Percentiles rank a stretch among this genome's conserved stretches.
Evolutionary conservation across 2,329 filamentous ascomycete species (phyloP).

Genomic region (Colletotrichum acutatum): DNA sequence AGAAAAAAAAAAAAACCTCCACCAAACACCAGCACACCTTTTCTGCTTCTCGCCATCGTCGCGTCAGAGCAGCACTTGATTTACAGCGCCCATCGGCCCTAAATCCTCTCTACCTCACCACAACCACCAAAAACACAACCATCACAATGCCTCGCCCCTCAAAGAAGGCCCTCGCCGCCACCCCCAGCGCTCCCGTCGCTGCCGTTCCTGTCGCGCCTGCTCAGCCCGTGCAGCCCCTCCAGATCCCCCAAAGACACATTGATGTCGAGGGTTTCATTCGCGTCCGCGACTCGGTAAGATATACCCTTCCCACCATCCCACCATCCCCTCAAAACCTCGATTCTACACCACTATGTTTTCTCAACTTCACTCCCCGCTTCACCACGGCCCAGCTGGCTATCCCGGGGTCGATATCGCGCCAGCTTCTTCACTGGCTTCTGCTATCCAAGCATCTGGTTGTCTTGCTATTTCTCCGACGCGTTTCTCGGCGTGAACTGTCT

Average conservation of each 20-base stretch:
- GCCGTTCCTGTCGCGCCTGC: slow-evolving; percentile 47
- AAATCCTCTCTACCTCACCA: slow-evolving; percentile 17
- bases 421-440: background rate
- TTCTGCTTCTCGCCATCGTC: slow-evolving; percentile 35
- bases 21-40: slow-evolving; percentile 39
- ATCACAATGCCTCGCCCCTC: slow-evolving; percentile 57
- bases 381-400: background rate
- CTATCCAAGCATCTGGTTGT: slow-evolving; percentile 18
- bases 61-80: slow-evolving; percentile 26
- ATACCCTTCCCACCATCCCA: slow-evolving; percentile 15
- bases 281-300: slow-evolving; percentile 83
- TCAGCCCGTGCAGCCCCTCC: slow-evolving; percentile 42
- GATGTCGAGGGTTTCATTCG: slow-evolving; percentile 82
- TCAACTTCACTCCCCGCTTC: background rate
- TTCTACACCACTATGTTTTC: background rate
- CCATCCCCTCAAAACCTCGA: background rate
- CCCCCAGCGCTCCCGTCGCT: slow-evolving; percentile 48
- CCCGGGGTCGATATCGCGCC: background rate
- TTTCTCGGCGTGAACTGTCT: background rate
- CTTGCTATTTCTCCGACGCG: background rate
- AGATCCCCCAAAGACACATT: slow-evolving; percentile 52
- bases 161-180: slow-evolving; percentile 54
- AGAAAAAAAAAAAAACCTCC: slow-evolving; percentile 37
- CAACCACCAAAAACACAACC: slow-evolving; percentile 36
- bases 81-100: slow-evolving; percentile 28